These are phyloP conservation scores for Colletotrichum sp. DNA, from an alignment of 2,329 filamentous ascomycete genomes.

Conservation along the genomic window DNA sequence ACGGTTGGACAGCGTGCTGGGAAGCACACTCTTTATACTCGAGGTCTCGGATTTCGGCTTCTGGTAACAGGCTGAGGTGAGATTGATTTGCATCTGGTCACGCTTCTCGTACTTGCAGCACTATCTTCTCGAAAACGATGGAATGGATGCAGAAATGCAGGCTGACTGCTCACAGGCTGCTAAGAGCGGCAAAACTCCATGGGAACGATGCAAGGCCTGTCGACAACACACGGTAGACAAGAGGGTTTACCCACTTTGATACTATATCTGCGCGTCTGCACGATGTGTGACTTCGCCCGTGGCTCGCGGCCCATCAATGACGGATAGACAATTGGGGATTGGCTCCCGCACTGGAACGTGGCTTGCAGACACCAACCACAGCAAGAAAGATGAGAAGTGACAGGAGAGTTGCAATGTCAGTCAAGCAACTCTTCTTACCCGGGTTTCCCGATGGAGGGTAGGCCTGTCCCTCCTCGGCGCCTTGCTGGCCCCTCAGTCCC, in stretches of 20 bases:
- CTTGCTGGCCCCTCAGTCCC: not conserved
- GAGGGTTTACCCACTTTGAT: not conserved
- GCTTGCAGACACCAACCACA: slow-evolving; percentile 4
- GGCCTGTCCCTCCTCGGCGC: not conserved
- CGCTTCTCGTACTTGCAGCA: not conserved
- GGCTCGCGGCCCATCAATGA: not conserved
- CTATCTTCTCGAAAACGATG: not conserved
- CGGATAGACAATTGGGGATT: not conserved
- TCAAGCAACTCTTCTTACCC: not conserved
- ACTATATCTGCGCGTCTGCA: not conserved
- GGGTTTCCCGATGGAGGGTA: not conserved
- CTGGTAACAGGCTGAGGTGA: not conserved
- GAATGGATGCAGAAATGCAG: slow-evolving; percentile 5
- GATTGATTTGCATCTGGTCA: not conserved
- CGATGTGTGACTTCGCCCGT: not conserved
- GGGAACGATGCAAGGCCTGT: not conserved
- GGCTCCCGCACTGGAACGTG: not conserved
- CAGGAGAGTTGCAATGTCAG: not conserved
- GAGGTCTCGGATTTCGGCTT: not conserved
- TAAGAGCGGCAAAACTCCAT: not conserved
- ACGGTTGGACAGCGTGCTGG: not conserved
- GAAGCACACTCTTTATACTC: slow-evolving; percentile 8
- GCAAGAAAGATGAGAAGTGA: slow-evolving; percentile 1
- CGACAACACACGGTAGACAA: not conserved
- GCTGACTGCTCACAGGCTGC: slow-evolving; percentile 3